Evolutionary conservation across 495 filamentous ascomycete genomes (phyloP), one percentile per base, ranked within the genome.

Genomic region (Podospora fimiseda): DNA sequence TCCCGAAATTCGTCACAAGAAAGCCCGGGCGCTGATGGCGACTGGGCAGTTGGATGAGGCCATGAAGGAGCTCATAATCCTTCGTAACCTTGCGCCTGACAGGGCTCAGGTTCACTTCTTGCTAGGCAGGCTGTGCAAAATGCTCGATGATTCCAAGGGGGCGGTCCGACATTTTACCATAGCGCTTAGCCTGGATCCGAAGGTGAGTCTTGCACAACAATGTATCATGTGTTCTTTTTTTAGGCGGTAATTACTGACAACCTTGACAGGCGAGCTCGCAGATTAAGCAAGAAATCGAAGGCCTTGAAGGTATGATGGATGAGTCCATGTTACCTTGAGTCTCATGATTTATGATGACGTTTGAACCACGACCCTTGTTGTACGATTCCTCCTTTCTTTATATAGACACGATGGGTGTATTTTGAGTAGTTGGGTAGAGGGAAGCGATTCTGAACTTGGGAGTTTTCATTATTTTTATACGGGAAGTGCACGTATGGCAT

Each of bases 31-130:
- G 2, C 74, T 96, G 50, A 80, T 96, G 74, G 82, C 82, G 50
- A 72, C 92, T n/a, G 82, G 84, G 9, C 80, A 88, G 44, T 72
- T 79, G 41, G 70, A 86, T 22, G 71, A 80, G 37, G 93, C 93
- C 2, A 70, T 93, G 37, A 71, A 74, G 20, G 93, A 98, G 62
- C 73, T 98, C 43, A 80, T 84, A 66, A 76, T 90, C 9, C 71
- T 97, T 52, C 89, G 92, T 65, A 89, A 95, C 53, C 75, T 94
- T 49, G 90, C 89, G 30, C 93, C 94, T 1, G 90, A 98, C 60
- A 91, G 95, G 63, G 89, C 94, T 18, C 95, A 90, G 60, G 92
- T 98, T 21, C 92, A 96, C 67, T 98, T 93, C 70, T 76, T 91
- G 36, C 78, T 97, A 2, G 93, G 90, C 11, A 89, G 85, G 66